Conservation (phyloP, 352 stramenopile species). For the Detonula confervacea region DNA sequence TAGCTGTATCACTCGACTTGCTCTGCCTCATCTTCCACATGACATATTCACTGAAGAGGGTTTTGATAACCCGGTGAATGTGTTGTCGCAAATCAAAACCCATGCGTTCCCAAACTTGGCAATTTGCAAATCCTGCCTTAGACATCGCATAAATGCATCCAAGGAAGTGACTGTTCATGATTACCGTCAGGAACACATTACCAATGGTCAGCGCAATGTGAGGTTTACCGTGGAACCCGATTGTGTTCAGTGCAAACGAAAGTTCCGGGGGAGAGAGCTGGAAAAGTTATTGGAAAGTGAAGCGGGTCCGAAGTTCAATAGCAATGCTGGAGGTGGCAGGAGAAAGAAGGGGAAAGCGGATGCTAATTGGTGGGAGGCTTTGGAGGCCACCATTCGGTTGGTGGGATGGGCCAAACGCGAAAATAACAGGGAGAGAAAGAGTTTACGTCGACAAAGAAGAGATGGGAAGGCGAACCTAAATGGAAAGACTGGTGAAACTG, state of each 20-base stretch:
- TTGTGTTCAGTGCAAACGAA: conserved; percentile 32
- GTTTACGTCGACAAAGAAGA: conserved; percentile 5
- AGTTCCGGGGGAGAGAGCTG: conserved; percentile 14
- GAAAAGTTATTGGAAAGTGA: conserved; percentile 19
- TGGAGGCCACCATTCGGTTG: conserved; percentile 39
- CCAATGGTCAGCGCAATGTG: conserved; percentile 30
- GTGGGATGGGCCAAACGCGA: conserved; percentile 46
- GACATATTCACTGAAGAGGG: conserved; percentile 5
- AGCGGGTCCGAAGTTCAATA: neutral
- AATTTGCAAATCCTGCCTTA: conserved; percentile 25
- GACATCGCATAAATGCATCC: conserved; percentile 8
- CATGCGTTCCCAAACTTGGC: conserved; percentile 22
- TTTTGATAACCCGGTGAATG: conserved; percentile 3
- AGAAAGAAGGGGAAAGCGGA: neutral
- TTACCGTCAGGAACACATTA: conserved; percentile 24
- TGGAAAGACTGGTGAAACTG: conserved; percentile 3
- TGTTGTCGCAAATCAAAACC: conserved; percentile 21
- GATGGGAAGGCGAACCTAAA: neutral
- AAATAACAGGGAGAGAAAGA: conserved; percentile 16
- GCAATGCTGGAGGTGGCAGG: neutral
- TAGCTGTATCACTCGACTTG: conserved; percentile 23
- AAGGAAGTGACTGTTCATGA: conserved; percentile 27
- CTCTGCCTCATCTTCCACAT: conserved; percentile 8
- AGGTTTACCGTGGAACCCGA: conserved; percentile 24
- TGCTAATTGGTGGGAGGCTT: conserved; percentile 34